Evolutionary conservation across 2,329 filamentous ascomycete species (phyloP).

Genomic region (Verruconis gallopava): DNA sequence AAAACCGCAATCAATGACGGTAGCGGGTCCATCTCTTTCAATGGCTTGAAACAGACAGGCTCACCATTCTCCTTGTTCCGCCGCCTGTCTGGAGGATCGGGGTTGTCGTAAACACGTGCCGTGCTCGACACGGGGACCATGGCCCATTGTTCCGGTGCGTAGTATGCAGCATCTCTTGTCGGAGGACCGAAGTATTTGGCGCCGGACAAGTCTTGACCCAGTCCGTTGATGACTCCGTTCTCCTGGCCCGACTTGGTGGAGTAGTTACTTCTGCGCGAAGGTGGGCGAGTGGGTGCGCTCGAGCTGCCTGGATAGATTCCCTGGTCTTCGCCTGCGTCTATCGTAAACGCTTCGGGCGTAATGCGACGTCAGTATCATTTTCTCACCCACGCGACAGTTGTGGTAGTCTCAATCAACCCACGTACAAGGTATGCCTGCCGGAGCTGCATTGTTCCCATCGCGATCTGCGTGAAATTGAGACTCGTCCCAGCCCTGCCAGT

Average conservation of each 20-base stretch:
- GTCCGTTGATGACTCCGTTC: conserved; percentile 16
- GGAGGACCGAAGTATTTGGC: conserved; percentile 8
- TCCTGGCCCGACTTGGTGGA: conserved; percentile 19
- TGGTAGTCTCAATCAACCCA: too few relatives aligned
- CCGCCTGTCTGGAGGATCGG: conserved; percentile 36
- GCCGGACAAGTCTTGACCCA: neutral
- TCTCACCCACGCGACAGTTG: too few relatives aligned
- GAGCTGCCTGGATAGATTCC: conserved; percentile 15
- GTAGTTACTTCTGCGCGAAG: conserved; percentile 22
- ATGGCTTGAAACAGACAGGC: conserved; percentile 46
- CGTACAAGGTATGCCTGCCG: conserved; percentile 19
- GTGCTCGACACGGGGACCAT: conserved; percentile 35
- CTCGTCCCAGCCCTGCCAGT: conserved; percentile 17
- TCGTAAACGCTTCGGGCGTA: too few relatives aligned
- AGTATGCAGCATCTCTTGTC: conserved; percentile 6
- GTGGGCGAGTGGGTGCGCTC: conserved; percentile 22
- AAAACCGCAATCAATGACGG: conserved; percentile 47
- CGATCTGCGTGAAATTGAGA: conserved; percentile 20
- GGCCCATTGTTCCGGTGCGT: conserved; percentile 33
- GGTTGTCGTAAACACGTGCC: conserved; percentile 42
- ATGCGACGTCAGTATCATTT: too few relatives aligned
- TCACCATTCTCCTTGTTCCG: conserved; percentile 28
- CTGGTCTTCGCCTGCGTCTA: neutral
- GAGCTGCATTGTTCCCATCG: conserved; percentile 20
- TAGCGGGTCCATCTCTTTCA: conserved; percentile 40